Conservation (phyloP, 2,329 filamentous ascomycete species). For the Grosmannia serpens region DNA sequence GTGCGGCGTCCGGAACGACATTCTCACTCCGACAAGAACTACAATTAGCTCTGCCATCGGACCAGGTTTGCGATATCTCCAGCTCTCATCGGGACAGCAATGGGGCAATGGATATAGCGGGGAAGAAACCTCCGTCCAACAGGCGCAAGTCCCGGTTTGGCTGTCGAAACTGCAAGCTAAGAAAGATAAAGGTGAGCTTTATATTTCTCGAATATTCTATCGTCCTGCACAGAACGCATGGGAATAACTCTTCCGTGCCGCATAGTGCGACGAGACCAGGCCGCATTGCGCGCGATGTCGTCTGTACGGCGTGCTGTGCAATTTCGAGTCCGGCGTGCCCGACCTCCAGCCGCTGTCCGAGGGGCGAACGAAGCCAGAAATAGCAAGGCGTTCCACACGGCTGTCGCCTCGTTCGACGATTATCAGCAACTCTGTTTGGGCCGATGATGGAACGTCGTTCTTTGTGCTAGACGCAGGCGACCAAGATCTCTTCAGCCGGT, state of each 20-base stretch:
- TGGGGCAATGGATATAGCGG: not conserved
- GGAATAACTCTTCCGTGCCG: not conserved
- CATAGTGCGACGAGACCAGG: slow-evolving; percentile 34
- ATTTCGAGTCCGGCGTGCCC: slow-evolving; percentile 22
- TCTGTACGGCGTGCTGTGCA: slow-evolving; percentile 33
- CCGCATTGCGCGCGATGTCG: slow-evolving; percentile 30
- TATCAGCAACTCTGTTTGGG: slow-evolving; percentile 20
- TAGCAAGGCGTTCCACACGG: not conserved
- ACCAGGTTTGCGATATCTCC: too few relatives aligned
- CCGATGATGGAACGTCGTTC: slow-evolving; percentile 11
- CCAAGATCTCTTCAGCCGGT: slow-evolving; percentile 3
- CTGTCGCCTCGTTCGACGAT: not conserved
- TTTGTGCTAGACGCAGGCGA: slow-evolving; percentile 1
- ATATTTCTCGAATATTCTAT: not conserved
- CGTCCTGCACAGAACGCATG: not conserved
- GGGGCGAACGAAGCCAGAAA: slow-evolving; percentile 10
- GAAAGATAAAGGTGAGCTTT: slow-evolving; percentile 35
- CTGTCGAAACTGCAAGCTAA: slow-evolving; percentile 39
- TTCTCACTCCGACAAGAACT: not conserved
- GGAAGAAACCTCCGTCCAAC: not conserved
- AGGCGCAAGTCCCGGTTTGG: slow-evolving; percentile 16
- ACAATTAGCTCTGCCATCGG: too few relatives aligned
- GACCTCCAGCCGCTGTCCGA: slow-evolving; percentile 25
- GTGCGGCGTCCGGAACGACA: too few relatives aligned
- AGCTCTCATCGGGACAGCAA: too few relatives aligned